These are phyloP conservation scores for Boletus eberwhitei DNA, from an alignment of 768 basidiomycete genomes.

Conservation along the genomic window DNA sequence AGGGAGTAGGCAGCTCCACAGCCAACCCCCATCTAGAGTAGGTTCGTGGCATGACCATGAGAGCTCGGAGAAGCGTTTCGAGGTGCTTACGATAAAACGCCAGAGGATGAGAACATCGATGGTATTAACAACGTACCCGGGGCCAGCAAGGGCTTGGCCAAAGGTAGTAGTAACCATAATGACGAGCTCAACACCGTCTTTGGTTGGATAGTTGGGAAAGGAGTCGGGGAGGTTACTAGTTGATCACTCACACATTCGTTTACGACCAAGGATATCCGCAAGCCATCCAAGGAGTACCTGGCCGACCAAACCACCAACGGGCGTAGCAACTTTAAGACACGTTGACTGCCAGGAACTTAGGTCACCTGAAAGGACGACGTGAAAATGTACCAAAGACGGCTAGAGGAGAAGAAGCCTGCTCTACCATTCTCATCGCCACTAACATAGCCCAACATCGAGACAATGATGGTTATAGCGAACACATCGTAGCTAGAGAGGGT, in stretches of 20 bases:
- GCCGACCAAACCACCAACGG: constrained; percentile 68
- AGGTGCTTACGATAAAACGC: constrained; percentile 61
- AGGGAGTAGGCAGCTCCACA: constrained; percentile 88
- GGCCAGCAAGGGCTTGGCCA: constrained; percentile 71
- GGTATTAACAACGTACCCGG: constrained; percentile 57
- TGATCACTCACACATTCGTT: constrained; percentile 65
- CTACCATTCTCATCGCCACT: constrained; percentile 43
- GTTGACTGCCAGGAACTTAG: constrained; percentile 62
- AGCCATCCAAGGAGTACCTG: constrained; percentile 77
- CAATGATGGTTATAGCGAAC: constrained; percentile 84
- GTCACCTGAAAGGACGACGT: constrained; percentile 15
- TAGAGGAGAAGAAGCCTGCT: neutral
- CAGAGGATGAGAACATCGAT: constrained; percentile 74
- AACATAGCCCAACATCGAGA: constrained; percentile 81
- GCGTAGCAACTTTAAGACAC: constrained; percentile 73
- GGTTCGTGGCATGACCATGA: neutral
- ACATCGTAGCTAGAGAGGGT: constrained; percentile 57
- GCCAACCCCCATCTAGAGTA: constrained; percentile 64
- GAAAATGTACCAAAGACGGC: neutral
- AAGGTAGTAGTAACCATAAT: constrained; percentile 78
- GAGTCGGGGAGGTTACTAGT: neutral
- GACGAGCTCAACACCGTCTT: constrained; percentile 55
- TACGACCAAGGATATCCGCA: constrained; percentile 72
- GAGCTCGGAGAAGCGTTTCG: neutral
- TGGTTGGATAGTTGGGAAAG: constrained; percentile 2